A percentile compares a stretch with the other conserved stretches of the same genome.
Evolutionary conservation across 2,329 filamentous ascomycete genomes (phyloP).

Genomic region (Sphaerulina musiva): DNA sequence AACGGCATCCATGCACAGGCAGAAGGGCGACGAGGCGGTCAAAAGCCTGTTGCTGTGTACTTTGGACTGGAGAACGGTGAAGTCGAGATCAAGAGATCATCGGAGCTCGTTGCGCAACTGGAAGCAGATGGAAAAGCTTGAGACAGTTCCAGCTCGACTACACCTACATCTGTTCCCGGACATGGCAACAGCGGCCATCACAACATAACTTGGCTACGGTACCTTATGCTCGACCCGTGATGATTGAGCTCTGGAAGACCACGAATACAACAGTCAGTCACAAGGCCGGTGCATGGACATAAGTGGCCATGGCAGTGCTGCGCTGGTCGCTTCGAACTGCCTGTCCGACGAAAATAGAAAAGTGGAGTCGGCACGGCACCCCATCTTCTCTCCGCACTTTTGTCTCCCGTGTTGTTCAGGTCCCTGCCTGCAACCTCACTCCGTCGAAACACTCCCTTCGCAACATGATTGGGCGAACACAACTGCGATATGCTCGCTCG

Average conservation of each 20-base stretch:
- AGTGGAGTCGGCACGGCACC: neutral
- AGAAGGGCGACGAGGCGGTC: slow-evolving; percentile 59
- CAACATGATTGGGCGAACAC: neutral
- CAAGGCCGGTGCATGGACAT: too few species aligned
- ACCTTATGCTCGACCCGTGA: too few species aligned
- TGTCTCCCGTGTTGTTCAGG: too few species aligned
- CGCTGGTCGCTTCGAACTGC: neutral
- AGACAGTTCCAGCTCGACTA: neutral
- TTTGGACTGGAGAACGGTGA: slow-evolving; percentile 72
- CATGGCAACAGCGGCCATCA: too few species aligned
- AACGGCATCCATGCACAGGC: slow-evolving; percentile 65
- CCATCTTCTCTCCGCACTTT: slow-evolving; percentile 5
- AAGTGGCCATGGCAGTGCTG: too few species aligned
- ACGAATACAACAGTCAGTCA: too few species aligned
- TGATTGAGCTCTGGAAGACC: too few species aligned
- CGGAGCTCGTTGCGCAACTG: slow-evolving; percentile 10
- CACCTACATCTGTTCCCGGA: too few species aligned
- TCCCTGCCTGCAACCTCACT: neutral
- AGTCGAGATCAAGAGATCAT: slow-evolving; percentile 32
- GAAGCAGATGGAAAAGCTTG: neutral
- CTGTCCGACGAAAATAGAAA: neutral
- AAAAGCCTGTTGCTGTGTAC: slow-evolving; percentile 90
- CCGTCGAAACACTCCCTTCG: neutral
- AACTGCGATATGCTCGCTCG: neutral
- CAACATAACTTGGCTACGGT: too few species aligned